These are phyloP conservation scores for Globisporangium iwayamae DNA, from an alignment of 352 stramenopile genomes.

Conservation along the genomic window DNA sequence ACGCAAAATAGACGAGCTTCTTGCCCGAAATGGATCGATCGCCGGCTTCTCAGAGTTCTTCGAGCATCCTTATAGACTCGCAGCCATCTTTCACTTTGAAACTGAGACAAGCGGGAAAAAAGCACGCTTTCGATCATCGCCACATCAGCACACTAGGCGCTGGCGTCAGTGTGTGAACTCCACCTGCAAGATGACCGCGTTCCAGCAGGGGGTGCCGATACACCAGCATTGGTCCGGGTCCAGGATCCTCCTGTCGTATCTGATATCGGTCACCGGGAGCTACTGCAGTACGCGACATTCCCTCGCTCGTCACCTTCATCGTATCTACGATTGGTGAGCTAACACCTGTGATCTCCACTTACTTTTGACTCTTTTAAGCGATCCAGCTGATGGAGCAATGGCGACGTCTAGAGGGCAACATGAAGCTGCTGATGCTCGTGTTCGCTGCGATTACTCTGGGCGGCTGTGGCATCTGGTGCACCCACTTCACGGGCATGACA, in stretches of 20 bases:
- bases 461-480: conserved; percentile 61
- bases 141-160: no score
- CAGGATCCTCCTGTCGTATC: conserved; percentile 43
- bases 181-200: background rate
- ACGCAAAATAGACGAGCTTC: no score
- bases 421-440: conserved; percentile 37
- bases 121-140: no score
- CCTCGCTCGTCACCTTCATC: no score
- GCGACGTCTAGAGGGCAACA: conserved; percentile 26
- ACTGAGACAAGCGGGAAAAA: no score
- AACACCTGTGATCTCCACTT: no score
- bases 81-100: no score
- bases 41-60: no score
- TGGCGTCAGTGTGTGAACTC: no score
- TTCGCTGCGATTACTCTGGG: conserved; percentile 40
- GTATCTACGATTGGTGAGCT: no score
- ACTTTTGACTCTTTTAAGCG: conserved; percentile 18
- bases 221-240: conserved; percentile 39
- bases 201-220: conserved; percentile 2
- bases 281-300: conserved; percentile 47
- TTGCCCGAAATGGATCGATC: no score
- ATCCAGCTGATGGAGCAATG: conserved; percentile 75
- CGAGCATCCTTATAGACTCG: no score
- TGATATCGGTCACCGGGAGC: conserved; percentile 54
- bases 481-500: conserved; percentile 71